Conservation (phyloP, 768 basidiomycete species). For the Boletellus ananas region DNA sequence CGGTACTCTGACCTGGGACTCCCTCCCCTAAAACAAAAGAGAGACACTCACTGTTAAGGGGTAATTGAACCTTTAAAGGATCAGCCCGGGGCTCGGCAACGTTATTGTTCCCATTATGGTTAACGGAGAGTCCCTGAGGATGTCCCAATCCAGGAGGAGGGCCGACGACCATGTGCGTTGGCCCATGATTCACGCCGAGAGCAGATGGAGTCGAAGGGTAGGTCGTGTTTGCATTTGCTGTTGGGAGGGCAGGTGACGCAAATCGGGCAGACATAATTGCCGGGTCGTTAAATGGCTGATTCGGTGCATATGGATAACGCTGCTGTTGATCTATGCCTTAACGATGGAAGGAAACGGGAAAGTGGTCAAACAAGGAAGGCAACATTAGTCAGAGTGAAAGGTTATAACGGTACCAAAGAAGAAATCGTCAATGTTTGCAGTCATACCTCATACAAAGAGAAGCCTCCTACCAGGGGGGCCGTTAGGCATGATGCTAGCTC, state of each 20-base stretch:
- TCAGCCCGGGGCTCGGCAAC: constrained; percentile 24
- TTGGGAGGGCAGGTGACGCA: constrained; percentile 37
- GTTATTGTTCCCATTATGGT: constrained; percentile 17
- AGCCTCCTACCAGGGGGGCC: constrained; percentile 47
- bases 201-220: constrained; percentile 13
- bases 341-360: constrained; percentile 14
- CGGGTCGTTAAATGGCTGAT: constrained; percentile 63
- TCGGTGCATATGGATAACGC: constrained; percentile 31
- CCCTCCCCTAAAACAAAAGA: constrained; percentile 66
- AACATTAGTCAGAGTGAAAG: constrained; percentile 23
- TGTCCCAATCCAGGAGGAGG: constrained; percentile 68
- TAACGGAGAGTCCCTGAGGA: constrained; percentile 30
- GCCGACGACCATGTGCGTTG: constrained; percentile 39
- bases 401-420: constrained; percentile 24
- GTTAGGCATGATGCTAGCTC: constrained; percentile 36
- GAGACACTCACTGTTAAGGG: constrained; percentile 61
- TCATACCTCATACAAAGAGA: constrained; percentile 37
- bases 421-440: constrained; percentile 32
- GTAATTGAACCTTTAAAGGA: constrained; percentile 19
- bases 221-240: constrained; percentile 6
- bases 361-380: constrained; percentile 5
- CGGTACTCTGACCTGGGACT: constrained; percentile 77
- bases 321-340: constrained; percentile 36
- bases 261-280: constrained; percentile 79
- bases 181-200: constrained; percentile 11